A percentile compares a stretch with the other conserved stretches of the same genome.
phyloP scores from a whole-genome alignment of 2,329 filamentous ascomycete species.

The Periconia sp. region DNA sequence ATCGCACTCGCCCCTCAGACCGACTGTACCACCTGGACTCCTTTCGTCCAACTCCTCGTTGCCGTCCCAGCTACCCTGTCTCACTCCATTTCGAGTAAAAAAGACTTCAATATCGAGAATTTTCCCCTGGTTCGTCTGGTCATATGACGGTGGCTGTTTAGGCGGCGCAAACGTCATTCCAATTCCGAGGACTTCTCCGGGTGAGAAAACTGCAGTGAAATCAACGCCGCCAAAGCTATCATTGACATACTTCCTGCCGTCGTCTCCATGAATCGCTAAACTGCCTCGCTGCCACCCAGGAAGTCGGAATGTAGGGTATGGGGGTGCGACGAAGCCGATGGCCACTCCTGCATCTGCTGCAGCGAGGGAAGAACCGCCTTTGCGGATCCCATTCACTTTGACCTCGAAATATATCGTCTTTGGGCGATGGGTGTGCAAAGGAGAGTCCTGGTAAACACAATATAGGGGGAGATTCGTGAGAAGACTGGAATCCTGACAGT shows the following conservation, averaged over 20 bases:
- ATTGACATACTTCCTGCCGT: conserved; percentile 75
- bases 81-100: conserved; percentile 67
- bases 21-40: conserved; percentile 62
- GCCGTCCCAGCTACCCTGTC: conserved; percentile 67
- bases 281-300: conserved; percentile 80
- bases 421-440: conserved; percentile 54
- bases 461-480: conserved; percentile 72
- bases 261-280: conserved; percentile 76
- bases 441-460: conserved; percentile 59
- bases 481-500: conserved; percentile 62
- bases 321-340: conserved; percentile 70
- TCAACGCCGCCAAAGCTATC: conserved; percentile 71
- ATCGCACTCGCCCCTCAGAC: conserved; percentile 72
- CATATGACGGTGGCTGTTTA: conserved; percentile 39
- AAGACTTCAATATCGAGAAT: conserved; percentile 62
- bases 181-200: conserved; percentile 68
- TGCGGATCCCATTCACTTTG: conserved; percentile 53
- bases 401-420: conserved; percentile 75
- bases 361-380: conserved; percentile 23
- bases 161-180: conserved; percentile 64
- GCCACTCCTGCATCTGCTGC: conserved; percentile 60
- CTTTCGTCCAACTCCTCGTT: conserved; percentile 72
- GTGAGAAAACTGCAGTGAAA: conserved; percentile 66
- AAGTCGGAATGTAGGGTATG: conserved; percentile 75
- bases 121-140: conserved; percentile 22